Evolutionary conservation across 306 rosid genomes (phyloP).

Genomic region (Citrullus colocynthis): DNA sequence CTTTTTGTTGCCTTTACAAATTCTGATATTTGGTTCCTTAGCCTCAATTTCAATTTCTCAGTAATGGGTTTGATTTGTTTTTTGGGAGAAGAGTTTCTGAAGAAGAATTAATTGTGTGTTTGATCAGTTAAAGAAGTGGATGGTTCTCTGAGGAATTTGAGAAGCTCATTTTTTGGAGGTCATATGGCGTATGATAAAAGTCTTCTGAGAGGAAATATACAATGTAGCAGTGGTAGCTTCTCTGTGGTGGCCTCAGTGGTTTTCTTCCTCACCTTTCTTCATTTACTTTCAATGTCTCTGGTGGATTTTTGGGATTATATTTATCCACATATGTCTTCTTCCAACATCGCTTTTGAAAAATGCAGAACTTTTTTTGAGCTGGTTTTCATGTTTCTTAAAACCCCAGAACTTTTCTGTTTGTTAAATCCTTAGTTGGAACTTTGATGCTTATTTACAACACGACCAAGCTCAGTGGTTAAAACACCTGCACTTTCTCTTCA

Average conservation of each 20-base stretch:
- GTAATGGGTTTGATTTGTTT: background rate
- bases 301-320: background rate
- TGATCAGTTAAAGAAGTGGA: slow-evolving; percentile 43
- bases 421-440: background rate
- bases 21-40: background rate
- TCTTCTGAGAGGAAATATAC: slow-evolving; percentile 16
- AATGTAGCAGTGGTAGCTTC: slow-evolving; percentile 29
- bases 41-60: background rate
- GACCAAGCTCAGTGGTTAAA: too few relatives aligned
- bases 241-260: slow-evolving; percentile 62
- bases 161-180: slow-evolving; percentile 51
- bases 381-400: background rate
- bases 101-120: slow-evolving; percentile 6
- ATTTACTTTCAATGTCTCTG: background rate
- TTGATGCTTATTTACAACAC: background rate
- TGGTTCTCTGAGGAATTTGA: slow-evolving; percentile 26
- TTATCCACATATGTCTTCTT: background rate
- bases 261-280: slow-evolving; percentile 22
- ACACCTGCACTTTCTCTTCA: too few relatives aligned
- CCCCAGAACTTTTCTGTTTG: background rate
- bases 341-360: background rate
- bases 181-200: slow-evolving; percentile 21
- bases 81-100: background rate
- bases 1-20: background rate
- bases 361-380: background rate